Conservation (phyloP, 2,329 filamentous ascomycete genomes). For the Eutypa lata region DNA sequence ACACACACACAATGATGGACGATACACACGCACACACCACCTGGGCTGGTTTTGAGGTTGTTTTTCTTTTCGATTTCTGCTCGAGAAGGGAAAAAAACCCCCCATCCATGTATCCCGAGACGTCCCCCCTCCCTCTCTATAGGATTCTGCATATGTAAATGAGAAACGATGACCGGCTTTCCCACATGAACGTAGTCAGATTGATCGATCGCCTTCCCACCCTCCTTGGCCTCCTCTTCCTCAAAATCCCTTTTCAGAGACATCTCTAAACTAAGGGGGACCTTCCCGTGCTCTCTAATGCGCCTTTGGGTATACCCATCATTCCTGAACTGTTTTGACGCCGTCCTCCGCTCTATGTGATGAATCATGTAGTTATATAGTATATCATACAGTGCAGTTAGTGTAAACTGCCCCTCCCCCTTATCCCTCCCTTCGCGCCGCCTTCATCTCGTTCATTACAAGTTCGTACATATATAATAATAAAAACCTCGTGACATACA, state of each 20-base stretch:
- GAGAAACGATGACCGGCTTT: constrained; percentile 7
- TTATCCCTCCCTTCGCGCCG: neutral
- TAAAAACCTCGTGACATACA: too few relatives aligned
- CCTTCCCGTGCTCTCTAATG: constrained; percentile 8
- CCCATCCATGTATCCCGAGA: constrained; percentile 13
- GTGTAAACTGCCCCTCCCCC: neutral
- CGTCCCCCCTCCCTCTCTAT: constrained; percentile 7
- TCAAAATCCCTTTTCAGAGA: constrained; percentile 9
- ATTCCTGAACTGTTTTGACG: constrained; percentile 9
- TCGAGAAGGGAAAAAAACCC: neutral
- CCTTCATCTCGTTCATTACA: neutral
- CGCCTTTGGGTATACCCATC: constrained; percentile 15
- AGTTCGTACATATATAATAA: neutral
- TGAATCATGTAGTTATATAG: constrained; percentile 11
- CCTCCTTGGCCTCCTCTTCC: constrained; percentile 9
- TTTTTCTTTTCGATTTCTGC: constrained; percentile 9
- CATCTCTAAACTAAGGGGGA: constrained; percentile 11
- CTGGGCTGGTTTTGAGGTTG: constrained; percentile 5
- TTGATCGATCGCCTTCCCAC: constrained; percentile 4
- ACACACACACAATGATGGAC: neutral
- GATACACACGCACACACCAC: neutral
- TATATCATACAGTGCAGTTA: constrained; percentile 13
- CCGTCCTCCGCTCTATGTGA: constrained; percentile 6
- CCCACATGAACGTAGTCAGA: neutral
- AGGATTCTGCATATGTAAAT: constrained; percentile 33